Conservation (phyloP, 73 alveolate genomes). For the Effrenium voratum region DNA sequence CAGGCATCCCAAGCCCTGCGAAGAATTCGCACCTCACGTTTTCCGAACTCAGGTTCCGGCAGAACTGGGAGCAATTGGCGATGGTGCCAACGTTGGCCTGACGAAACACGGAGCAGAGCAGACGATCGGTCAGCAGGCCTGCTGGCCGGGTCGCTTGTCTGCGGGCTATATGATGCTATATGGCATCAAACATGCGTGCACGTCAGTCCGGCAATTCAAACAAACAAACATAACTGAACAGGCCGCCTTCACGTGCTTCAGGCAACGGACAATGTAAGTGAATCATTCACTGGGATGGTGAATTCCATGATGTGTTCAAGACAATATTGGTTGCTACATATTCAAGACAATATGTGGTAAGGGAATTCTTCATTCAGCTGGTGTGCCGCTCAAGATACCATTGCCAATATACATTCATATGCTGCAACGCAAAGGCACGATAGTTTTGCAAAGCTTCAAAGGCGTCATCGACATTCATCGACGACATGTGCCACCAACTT, state of each 20-base stretch:
- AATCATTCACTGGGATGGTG: too few relatives aligned
- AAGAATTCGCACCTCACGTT: background rate
- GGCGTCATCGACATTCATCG: background rate
- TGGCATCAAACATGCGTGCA: background rate
- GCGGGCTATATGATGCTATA: background rate
- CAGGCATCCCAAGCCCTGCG: background rate
- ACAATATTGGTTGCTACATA: too few relatives aligned
- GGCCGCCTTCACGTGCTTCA: too few relatives aligned
- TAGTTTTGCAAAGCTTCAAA: background rate
- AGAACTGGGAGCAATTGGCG: conserved; percentile 72
- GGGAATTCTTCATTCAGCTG: too few relatives aligned
- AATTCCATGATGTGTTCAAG: too few relatives aligned
- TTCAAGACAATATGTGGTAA: too few relatives aligned
- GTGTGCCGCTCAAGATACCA: too few relatives aligned
- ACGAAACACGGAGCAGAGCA: background rate
- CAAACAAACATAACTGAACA: too few relatives aligned
- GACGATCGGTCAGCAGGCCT: too few relatives aligned
- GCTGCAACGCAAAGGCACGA: background rate
- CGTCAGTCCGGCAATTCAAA: background rate
- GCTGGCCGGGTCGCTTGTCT: background rate
- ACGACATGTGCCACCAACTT: background rate
- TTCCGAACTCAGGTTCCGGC: background rate
- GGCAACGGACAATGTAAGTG: too few relatives aligned
- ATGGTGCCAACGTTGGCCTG: conserved; percentile 12
- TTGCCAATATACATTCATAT: background rate